Percentiles rank a stretch among this genome's conserved stretches.
phyloP scores from a whole-genome alignment of 139 green algal genomes.

The Nannochloris sp. region DNA sequence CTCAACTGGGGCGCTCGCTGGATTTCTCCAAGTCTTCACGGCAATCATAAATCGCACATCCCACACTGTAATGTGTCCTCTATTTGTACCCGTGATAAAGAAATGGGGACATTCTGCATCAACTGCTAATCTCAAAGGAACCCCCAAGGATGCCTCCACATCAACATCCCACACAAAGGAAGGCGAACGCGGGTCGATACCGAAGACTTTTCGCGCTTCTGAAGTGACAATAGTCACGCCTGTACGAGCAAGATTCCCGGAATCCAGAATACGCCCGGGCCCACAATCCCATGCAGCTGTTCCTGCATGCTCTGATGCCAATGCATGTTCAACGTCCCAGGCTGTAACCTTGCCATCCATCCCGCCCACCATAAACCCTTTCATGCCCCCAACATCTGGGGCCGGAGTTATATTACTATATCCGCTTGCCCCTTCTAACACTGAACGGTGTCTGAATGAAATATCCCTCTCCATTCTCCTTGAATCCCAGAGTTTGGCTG shows the following conservation, averaged over 20 bases:
- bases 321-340: conserved; percentile 74
- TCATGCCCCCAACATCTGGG: conserved; percentile 40
- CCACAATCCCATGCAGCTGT: neutral
- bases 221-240: neutral
- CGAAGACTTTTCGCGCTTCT: conserved; percentile 36
- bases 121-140: conserved; percentile 35
- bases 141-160: conserved; percentile 27
- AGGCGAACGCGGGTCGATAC: conserved; percentile 56
- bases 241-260: neutral
- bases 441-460: conserved; percentile 70
- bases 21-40: conserved; percentile 26
- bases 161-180: conserved; percentile 51
- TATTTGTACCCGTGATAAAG: conserved; percentile 55
- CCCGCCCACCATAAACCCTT: conserved; percentile 51
- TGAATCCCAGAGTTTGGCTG: conserved; percentile 87
- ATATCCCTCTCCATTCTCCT: conserved; percentile 77
- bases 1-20: conserved; percentile 25
- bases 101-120: conserved; percentile 23
- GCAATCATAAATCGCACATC: conserved; percentile 67
- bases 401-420: conserved; percentile 32
- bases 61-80: conserved; percentile 60
- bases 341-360: conserved; percentile 66
- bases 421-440: conserved; percentile 60
- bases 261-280: neutral
- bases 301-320: neutral